Base-by-base conservation (phyloP, 2,329 filamentous ascomycete species). In the Fusarium cyanostomum region DNA sequence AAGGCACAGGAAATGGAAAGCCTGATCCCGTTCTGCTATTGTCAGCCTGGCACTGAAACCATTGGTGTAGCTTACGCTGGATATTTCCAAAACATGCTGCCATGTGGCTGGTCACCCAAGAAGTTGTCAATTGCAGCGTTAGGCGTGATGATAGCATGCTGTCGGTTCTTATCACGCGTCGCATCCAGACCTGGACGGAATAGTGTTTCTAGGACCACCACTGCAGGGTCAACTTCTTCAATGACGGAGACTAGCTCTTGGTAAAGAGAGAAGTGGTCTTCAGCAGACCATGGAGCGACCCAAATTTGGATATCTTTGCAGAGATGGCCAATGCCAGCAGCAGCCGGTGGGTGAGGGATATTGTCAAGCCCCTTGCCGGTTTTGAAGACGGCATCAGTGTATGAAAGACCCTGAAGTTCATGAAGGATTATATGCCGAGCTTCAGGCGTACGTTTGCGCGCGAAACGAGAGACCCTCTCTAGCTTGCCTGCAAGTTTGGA, bases 1-100 rank as follows among this genome's bases (percentile, higher is more conserved):
- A 75, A 1, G 82, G 80, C 0, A 85, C 71, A 0, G 82, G 82
- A 45, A 78, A 84, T 0, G 73, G 59, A 52, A 78, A 79, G 4
- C 78, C 79, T 1, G 80, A 80, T 1, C 75, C 74, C 0, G 78
- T 72, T 26, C 80, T 82, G 28, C 7, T 7, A 3, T 27, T 10
- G 12, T 58, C 7, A 50, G 41, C 11, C n/a, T n/a, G n/a, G n/a
- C n/a, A n/a, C n/a, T n/a, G n/a, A 18, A 12, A 26, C 33, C 12
- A 7, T 21, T 1, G 1, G 5, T 5, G 28, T 2, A 9, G 28
- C 66, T 50, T 26, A 69, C 63, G 67, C 54, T 5, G 66, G 67
- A 13, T 64, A 69, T 35, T 69, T 69, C 67, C 66, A 69, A 28
- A 70, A 35, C 42, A 61, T 67, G n/a, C 28, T 39, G 5, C 58